Evolutionary conservation across 2,329 filamentous ascomycete species (phyloP).

Genomic region (Pyricularia sp.): DNA sequence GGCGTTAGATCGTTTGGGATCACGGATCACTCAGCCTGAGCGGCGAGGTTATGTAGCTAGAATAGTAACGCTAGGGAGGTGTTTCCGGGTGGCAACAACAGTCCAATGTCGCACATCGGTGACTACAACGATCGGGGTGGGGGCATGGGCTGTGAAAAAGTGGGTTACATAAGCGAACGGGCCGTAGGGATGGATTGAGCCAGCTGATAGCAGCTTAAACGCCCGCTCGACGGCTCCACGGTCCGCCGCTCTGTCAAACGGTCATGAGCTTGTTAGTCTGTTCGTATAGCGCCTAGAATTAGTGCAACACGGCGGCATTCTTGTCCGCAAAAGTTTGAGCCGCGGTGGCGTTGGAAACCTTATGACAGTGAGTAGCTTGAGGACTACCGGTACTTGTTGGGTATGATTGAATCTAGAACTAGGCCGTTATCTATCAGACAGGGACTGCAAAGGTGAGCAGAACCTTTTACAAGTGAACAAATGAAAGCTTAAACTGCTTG

Average conservation of each 20-base stretch:
- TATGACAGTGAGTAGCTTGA: background rate
- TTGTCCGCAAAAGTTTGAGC: background rate
- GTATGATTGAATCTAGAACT: too few relatives aligned
- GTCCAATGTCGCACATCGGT: background rate
- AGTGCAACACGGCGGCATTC: background rate
- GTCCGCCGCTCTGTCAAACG: background rate
- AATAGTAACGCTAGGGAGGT: background rate
- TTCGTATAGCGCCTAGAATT: background rate
- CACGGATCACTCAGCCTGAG: background rate
- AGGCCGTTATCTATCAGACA: too few relatives aligned
- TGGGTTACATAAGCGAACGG: background rate
- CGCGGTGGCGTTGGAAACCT: background rate
- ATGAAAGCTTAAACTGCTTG: too few relatives aligned
- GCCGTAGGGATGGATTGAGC: background rate
- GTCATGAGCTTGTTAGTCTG: background rate
- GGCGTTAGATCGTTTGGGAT: background rate
- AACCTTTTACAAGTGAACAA: too few relatives aligned
- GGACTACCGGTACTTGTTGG: too few relatives aligned
- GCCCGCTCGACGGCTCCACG: background rate
- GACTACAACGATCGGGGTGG: background rate
- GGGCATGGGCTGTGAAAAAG: background rate
- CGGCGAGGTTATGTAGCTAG: background rate
- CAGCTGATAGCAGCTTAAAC: background rate
- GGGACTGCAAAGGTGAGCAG: too few relatives aligned
- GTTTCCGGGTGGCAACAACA: too few relatives aligned